phyloP scores from a whole-genome alignment of 345 rosid genomes.

The Linum lewisii region DNA sequence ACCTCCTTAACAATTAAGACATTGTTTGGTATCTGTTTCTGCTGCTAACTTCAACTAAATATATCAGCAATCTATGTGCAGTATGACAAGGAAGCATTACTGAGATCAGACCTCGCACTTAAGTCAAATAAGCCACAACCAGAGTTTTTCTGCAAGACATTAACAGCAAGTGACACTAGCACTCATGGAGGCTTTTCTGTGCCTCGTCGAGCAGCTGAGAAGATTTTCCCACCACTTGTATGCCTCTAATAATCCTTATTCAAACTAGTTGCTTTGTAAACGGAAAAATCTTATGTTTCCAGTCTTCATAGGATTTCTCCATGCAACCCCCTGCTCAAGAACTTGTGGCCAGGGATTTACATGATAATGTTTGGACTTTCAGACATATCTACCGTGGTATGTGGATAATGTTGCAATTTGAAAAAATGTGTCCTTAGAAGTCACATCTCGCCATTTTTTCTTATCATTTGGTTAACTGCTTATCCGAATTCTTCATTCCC shows the following conservation, averaged over 20 bases:
- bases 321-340: constrained; percentile 96
- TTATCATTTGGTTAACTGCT: background rate
- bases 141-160: constrained; percentile 88
- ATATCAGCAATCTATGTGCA: constrained; percentile 28
- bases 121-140: constrained; percentile 58
- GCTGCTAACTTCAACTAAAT: constrained; percentile 20
- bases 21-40: too few species aligned
- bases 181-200: constrained; percentile 99
- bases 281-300: constrained; percentile 3
- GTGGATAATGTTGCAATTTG: too few species aligned
- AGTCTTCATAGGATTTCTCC: constrained; percentile 59
- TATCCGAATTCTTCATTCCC: constrained; percentile 11
- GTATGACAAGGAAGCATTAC: constrained; percentile 81
- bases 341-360: constrained; percentile 85
- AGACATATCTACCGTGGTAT: constrained; percentile 94
- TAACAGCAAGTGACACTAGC: constrained; percentile 97
- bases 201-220: constrained; percentile 94
- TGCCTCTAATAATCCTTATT: constrained; percentile 9
- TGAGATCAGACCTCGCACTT: constrained; percentile 85
- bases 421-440: too few species aligned
- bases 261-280: background rate
- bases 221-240: constrained; percentile 86
- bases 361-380: constrained; percentile 73
- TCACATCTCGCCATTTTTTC: too few species aligned
- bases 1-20: too few species aligned